Conservation (phyloP, 164 flowering plant species). For the Tetracentron sinense region DNA sequence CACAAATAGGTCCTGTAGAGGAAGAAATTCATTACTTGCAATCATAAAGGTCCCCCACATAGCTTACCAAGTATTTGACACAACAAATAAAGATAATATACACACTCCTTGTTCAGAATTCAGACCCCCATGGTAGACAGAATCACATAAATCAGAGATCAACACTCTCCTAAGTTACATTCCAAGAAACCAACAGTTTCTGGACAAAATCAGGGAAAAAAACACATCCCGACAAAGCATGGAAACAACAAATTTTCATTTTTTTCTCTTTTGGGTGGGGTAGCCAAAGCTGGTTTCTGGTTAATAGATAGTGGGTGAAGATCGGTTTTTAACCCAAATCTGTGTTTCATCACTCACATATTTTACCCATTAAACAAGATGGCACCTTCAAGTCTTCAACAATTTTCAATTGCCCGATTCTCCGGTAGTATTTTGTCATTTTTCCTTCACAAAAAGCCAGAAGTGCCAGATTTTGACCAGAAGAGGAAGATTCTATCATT, state of each 20-base stretch:
- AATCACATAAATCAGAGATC: background rate
- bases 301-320: background rate
- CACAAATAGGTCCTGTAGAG: background rate
- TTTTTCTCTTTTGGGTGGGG: background rate
- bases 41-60: background rate
- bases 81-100: background rate
- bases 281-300: too few species aligned
- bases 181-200: background rate
- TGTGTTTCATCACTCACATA: background rate
- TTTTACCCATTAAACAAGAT: background rate
- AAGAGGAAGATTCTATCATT: constrained; percentile 35
- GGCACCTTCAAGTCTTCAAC: constrained; percentile 2
- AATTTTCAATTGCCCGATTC: constrained; percentile 8
- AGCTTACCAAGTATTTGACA: background rate
- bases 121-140: constrained; percentile 2
- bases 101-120: background rate
- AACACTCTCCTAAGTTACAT: constrained; percentile 2
- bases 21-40: background rate
- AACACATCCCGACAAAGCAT: constrained; percentile 2
- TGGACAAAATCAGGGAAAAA: background rate
- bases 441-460: constrained; percentile 14
- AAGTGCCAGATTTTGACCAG: constrained; percentile 25
- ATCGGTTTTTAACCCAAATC: background rate
- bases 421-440: background rate
- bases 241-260: background rate